Percentiles rank a stretch among this genome's conserved stretches.
Conservation (phyloP, 2,329 filamentous ascomycete genomes). For the Fusarium sp. region DNA sequence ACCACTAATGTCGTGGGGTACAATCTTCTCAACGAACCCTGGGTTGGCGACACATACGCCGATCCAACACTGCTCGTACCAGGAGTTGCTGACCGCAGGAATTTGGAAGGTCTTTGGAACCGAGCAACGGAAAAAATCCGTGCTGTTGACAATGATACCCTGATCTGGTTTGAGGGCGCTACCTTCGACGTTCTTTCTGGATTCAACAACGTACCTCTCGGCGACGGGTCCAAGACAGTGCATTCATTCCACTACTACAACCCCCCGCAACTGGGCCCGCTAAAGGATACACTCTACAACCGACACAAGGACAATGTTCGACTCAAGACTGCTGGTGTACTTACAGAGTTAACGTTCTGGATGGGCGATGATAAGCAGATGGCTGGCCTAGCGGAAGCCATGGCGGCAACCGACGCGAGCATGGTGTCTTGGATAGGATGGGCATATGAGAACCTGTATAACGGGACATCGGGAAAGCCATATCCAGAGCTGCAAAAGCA, state of each 20-base stretch:
- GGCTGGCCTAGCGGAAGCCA: not conserved
- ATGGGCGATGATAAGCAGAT: not conserved
- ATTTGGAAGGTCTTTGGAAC: not conserved
- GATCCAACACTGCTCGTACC: not conserved
- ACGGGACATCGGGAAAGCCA: not conserved
- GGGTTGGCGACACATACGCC: not conserved
- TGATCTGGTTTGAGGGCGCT: not conserved
- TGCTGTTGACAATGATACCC: not conserved
- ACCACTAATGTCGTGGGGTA: not conserved
- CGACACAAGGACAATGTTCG: not conserved
- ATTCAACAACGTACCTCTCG: not conserved
- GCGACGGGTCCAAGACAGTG: not conserved
- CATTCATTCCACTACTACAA: not conserved
- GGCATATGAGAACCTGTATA: not conserved
- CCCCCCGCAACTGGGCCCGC: not conserved
- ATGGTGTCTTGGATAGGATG: not conserved
- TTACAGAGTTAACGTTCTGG: not conserved
- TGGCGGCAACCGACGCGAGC: fast-evolving
- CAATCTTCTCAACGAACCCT: not conserved
- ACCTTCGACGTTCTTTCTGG: not conserved
- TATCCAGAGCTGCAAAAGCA: not conserved
- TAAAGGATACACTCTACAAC: fast-evolving
- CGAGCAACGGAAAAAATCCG: not conserved
- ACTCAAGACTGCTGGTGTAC: not conserved
- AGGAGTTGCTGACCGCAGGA: not conserved